These are phyloP conservation scores for Fusarium sp. DNA, from an alignment of 2,329 filamentous ascomycete species.

Conservation along the genomic window DNA sequence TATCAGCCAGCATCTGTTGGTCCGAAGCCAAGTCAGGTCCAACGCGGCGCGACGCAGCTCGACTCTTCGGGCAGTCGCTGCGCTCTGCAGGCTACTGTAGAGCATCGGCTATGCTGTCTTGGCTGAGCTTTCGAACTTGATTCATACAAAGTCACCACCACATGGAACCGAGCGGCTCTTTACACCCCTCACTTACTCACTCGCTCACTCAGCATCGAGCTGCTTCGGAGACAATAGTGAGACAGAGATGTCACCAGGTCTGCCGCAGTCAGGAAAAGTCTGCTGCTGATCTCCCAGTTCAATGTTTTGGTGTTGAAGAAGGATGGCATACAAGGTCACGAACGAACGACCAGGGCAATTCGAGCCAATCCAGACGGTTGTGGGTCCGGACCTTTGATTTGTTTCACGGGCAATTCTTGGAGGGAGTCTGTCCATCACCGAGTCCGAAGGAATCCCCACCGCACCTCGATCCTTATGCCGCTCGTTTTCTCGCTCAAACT, in stretches of 20 bases:
- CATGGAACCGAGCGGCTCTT: slow-evolving; percentile 22
- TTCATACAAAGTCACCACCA: slow-evolving; percentile 24
- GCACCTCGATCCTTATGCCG: slow-evolving; percentile 36
- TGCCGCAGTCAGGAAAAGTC: slow-evolving; percentile 20
- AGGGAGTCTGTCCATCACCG: slow-evolving; percentile 36
- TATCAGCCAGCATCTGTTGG: slow-evolving; percentile 43
- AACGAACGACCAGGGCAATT: slow-evolving; percentile 17
- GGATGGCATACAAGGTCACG: slow-evolving; percentile 9
- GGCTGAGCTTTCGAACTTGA: slow-evolving; percentile 7
- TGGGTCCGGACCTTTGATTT: slow-evolving; percentile 39
- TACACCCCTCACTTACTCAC: slow-evolving; percentile 9
- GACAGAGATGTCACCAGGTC: slow-evolving; percentile 26
- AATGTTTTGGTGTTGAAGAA: slow-evolving; percentile 14
- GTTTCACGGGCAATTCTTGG: slow-evolving; percentile 28
- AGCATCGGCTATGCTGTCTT: slow-evolving; percentile 35
- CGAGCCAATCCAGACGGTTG: slow-evolving; percentile 29
- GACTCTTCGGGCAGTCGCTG: slow-evolving; percentile 43
- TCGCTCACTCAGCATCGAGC: slow-evolving; percentile 1
- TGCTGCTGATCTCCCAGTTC: slow-evolving; percentile 12
- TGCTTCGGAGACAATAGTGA: slow-evolving; percentile 24
- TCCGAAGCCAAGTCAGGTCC: slow-evolving; percentile 37
- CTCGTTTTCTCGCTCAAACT: slow-evolving; percentile 34
- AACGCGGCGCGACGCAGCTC: slow-evolving; percentile 45
- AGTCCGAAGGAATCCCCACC: slow-evolving; percentile 34
- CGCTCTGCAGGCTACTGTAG: slow-evolving; percentile 38